Conservation (phyloP, 352 stramenopile genomes). For the Phytophthora uliginosa region DNA sequence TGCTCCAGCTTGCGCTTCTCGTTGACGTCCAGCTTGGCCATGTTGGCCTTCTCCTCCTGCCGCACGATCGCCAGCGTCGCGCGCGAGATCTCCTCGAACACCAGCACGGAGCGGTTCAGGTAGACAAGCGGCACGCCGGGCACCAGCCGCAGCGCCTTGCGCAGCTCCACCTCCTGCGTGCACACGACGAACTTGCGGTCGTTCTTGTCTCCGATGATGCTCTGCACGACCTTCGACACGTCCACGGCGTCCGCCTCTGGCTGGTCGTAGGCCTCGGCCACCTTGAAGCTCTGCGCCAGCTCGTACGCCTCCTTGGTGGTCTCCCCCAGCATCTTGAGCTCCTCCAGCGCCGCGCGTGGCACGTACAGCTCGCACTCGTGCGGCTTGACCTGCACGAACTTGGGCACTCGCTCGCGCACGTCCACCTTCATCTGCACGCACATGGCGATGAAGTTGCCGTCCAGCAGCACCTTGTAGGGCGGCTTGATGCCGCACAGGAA, state of each 20-base stretch:
- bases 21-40: constrained; percentile 72
- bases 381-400: constrained; percentile 86
- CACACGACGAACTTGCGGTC: constrained; percentile 86
- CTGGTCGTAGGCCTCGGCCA: constrained; percentile 59
- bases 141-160: constrained; percentile 72
- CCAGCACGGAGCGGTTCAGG: constrained; percentile 88
- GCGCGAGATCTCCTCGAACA: constrained; percentile 88
- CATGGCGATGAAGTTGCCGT: constrained; percentile 92
- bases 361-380: constrained; percentile 83
- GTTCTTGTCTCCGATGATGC: constrained; percentile 78
- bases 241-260: constrained; percentile 44
- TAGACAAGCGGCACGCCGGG: constrained; percentile 88
- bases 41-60: constrained; percentile 80
- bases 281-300: constrained; percentile 73
- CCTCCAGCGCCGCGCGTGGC: constrained; percentile 67
- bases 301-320: constrained; percentile 68
- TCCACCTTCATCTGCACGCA: constrained; percentile 91
- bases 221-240: constrained; percentile 64
- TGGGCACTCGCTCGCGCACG: constrained; percentile 78
- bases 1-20: constrained; percentile 84
- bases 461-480: constrained; percentile 86
- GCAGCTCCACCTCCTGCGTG: constrained; percentile 88
- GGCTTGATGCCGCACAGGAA: constrained; percentile 90
- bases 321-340: constrained; percentile 81
- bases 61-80: constrained; percentile 85